phyloP scores from a whole-genome alignment of 768 basidiomycete genomes.

The Tulasnella sp. region DNA sequence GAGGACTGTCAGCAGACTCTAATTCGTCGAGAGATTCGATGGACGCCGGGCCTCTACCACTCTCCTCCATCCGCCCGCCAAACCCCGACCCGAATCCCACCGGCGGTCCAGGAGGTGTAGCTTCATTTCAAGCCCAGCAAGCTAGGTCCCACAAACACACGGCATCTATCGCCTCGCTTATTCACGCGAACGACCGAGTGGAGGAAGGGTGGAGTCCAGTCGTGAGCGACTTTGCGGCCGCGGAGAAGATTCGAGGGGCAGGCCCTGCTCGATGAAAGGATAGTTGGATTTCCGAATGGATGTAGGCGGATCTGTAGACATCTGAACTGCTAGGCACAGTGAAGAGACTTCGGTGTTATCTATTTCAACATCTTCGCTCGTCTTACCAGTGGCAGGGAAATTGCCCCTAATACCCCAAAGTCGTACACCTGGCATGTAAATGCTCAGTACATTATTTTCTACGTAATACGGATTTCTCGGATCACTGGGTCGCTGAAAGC shows the following conservation, averaged over 20 bases:
- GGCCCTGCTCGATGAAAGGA: conserved; percentile 11
- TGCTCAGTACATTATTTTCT: not conserved
- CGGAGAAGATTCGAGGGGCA: conserved; percentile 9
- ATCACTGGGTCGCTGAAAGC: not conserved
- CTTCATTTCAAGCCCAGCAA: conserved; percentile 6
- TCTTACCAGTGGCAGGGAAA: not conserved
- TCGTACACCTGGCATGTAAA: not conserved
- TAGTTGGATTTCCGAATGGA: conserved; percentile 4
- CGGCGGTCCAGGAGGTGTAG: conserved; percentile 36
- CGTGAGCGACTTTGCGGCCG: conserved; percentile 33
- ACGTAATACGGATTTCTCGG: not conserved
- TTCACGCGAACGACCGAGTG: conserved; percentile 70
- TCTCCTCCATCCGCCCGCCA: conserved; percentile 28
- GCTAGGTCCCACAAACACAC: conserved; percentile 65
- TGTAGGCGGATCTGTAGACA: conserved; percentile 4
- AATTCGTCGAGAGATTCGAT: conserved; percentile 46
- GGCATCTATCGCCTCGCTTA: conserved; percentile 78
- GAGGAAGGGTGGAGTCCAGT: conserved; percentile 84
- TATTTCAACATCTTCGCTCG: not conserved
- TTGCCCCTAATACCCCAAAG: conserved; percentile 2
- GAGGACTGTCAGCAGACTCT: conserved; percentile 26
- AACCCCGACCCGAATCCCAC: conserved; percentile 32
- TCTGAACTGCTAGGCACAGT: not conserved
- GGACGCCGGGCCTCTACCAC: conserved; percentile 22
- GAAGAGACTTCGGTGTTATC: not conserved